Evolutionary conservation across 106 monocot species (phyloP), one percentile per base, ranked within the genome.

Genomic region (Apostasia shenzhenica): DNA sequence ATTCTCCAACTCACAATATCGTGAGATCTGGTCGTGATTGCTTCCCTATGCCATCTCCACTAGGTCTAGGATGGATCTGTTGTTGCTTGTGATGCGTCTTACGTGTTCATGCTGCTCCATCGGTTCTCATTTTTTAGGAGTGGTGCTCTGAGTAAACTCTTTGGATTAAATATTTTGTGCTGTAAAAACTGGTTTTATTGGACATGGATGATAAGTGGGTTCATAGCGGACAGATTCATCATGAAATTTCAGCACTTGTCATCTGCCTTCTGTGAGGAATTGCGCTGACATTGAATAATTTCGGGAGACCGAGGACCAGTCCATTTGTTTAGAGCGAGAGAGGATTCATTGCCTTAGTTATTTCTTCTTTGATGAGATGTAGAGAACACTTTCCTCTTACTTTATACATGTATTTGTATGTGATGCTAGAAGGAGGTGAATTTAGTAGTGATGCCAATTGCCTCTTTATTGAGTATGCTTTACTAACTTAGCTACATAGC

Each of bases 11-110:
- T 65, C 11, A 65, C 48, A 14, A 2, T 65, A 10, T 2, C 37
- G 37, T 65, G 48, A 65, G 65, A 65, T 65, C 65, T 48, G 48
- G 65, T 65, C 48, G 48, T 3, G 7, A 37, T 48, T 0, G 65
- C 3, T 12, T 2, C 48, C 12, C 14, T 12, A 48, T 6, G 6
- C 37, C 48, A 48, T 65, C 8, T 49, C 26, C 6, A 3, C 62
- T 63, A 63, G 62, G 45, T 63, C 13, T 47, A 45, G 43, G 40
- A 3, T 13, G 62, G 65, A 65, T 65, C n/a, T 48, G 2, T 65
- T 6, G 48, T 3, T 9, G 48, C 48, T 48, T 2, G 1, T 37
- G 41, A 44, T 59, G 5, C 40, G 59, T 39, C 61, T 41, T 61
- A 44, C 44, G 44, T 4, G 26, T 26, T 26, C 26, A 26, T 47